These are phyloP conservation scores for Phytophthora palmivora DNA, from an alignment of 352 stramenopile species.

Conservation along the genomic window DNA sequence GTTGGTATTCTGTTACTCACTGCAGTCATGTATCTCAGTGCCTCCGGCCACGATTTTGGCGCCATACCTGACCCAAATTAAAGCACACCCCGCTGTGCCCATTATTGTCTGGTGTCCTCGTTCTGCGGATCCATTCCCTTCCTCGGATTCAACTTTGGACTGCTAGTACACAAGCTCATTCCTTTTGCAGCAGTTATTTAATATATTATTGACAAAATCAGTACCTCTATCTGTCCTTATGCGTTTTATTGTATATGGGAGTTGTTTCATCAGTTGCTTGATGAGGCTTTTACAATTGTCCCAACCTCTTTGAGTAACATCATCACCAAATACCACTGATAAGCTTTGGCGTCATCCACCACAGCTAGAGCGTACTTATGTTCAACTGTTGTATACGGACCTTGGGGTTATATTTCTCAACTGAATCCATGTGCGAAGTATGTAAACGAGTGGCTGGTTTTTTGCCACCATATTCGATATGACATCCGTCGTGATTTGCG, in stretches of 20 bases:
- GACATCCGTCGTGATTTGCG: slow-evolving; percentile 13
- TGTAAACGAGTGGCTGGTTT: background rate
- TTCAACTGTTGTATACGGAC: slow-evolving; percentile 12
- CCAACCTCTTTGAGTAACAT: slow-evolving; percentile 14
- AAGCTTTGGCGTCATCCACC: background rate
- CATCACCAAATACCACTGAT: slow-evolving; percentile 22
- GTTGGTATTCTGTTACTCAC: slow-evolving; percentile 12
- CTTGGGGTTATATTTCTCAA: background rate
- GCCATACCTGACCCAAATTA: slow-evolving; percentile 8
- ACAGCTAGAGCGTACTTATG: too few relatives aligned
- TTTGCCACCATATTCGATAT: background rate
- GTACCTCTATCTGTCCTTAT: slow-evolving; percentile 18
- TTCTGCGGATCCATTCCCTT: slow-evolving; percentile 7
- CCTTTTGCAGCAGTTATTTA: background rate
- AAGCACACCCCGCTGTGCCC: slow-evolving; percentile 4
- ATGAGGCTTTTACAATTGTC: slow-evolving; percentile 1
- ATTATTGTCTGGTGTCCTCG: slow-evolving; percentile 12
- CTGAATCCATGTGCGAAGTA: background rate
- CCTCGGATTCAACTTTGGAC: slow-evolving; percentile 12
- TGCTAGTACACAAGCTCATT: slow-evolving; percentile 1
- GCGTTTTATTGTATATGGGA: background rate
- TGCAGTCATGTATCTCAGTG: slow-evolving; percentile 3
- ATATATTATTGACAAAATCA: background rate
- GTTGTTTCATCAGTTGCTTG: slow-evolving; percentile 8
- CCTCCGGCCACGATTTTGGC: slow-evolving; percentile 14